Evolutionary conservation across 2,329 filamentous ascomycete genomes (phyloP).

Genomic region (Proliferodiscus dingleyae): DNA sequence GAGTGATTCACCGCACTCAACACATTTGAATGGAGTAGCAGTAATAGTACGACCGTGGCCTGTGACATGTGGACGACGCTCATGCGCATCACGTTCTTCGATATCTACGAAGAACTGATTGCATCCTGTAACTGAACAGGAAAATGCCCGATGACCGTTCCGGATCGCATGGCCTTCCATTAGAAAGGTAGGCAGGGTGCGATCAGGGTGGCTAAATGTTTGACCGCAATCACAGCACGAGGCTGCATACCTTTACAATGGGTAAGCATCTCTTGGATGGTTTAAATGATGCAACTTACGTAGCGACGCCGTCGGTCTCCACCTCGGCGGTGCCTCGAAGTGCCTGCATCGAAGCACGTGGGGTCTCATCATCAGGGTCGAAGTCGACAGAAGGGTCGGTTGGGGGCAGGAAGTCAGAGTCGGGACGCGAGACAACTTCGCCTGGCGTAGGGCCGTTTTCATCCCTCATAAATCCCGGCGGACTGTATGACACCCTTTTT

Average conservation of each 20-base stretch:
- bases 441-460: too few relatives aligned
- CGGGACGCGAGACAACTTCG: too few relatives aligned
- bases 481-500: slow-evolving; percentile 20
- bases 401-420: too few relatives aligned
- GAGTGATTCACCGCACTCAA: slow-evolving; percentile 8
- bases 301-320: too few relatives aligned
- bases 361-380: too few relatives aligned
- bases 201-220: not conserved
- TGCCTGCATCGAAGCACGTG: too few relatives aligned
- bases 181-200: accelerated
- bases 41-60: slow-evolving; percentile 6
- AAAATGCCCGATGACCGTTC: not conserved
- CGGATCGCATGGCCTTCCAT: not conserved
- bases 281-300: too few relatives aligned
- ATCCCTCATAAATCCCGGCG: too few relatives aligned
- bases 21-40: slow-evolving; percentile 6
- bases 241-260: too few relatives aligned
- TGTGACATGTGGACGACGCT: slow-evolving; percentile 1
- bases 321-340: too few relatives aligned
- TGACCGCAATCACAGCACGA: not conserved
- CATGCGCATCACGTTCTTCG: slow-evolving; percentile 9
- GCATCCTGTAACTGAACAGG: slow-evolving; percentile 2
- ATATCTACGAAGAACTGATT: slow-evolving; percentile 3
- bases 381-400: too few relatives aligned
- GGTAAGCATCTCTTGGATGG: too few relatives aligned